These are phyloP conservation scores for Cylindrodendrum hubeiense DNA, from an alignment of 2,329 filamentous ascomycete genomes.

Conservation along the genomic window DNA sequence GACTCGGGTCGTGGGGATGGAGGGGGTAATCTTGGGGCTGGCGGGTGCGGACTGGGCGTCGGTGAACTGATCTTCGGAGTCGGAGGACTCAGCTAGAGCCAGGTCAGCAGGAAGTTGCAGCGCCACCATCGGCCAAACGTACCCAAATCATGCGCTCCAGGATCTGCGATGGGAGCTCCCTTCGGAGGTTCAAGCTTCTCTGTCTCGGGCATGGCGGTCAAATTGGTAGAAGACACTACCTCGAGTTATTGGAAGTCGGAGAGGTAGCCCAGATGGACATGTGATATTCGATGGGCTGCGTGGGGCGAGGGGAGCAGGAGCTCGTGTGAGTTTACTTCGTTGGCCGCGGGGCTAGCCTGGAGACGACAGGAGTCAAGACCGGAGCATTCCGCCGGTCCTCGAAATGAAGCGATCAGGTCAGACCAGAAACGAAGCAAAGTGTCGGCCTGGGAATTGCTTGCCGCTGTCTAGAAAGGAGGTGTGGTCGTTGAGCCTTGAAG, in stretches of 20 bases:
- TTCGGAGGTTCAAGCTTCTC: constrained; percentile 49
- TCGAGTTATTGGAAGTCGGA: constrained; percentile 12
- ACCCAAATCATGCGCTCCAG: constrained; percentile 73
- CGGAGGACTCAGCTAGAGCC: constrained; percentile 62
- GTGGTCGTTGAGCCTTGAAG: constrained; percentile 31
- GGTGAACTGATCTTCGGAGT: constrained; percentile 78
- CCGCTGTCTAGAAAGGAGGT: constrained; percentile 36
- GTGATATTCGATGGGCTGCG: constrained; percentile 35
- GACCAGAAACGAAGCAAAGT: constrained; percentile 11
- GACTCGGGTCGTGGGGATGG: constrained; percentile 69
- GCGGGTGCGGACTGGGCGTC: constrained; percentile 69
- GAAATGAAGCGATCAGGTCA: constrained; percentile 1
- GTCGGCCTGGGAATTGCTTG: constrained; percentile 18
- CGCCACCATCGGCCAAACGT: constrained; percentile 26
- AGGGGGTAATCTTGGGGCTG: constrained; percentile 59
- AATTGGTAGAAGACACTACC: constrained; percentile 17
- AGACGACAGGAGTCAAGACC: constrained; percentile 15
- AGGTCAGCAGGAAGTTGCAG: constrained; percentile 39
- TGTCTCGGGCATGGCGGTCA: constrained; percentile 44
- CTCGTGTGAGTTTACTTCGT: constrained; percentile 23
- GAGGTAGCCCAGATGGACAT: constrained; percentile 30
- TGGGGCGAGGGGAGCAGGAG: constrained; percentile 33
- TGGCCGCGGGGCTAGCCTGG: constrained; percentile 17
- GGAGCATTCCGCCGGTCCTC: constrained; percentile 12
- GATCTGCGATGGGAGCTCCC: constrained; percentile 57